Evolutionary conservation across 2,329 filamentous ascomycete species (phyloP), one percentile per base, ranked within the genome.

Genomic region (Aspergillus chevalieri): DNA sequence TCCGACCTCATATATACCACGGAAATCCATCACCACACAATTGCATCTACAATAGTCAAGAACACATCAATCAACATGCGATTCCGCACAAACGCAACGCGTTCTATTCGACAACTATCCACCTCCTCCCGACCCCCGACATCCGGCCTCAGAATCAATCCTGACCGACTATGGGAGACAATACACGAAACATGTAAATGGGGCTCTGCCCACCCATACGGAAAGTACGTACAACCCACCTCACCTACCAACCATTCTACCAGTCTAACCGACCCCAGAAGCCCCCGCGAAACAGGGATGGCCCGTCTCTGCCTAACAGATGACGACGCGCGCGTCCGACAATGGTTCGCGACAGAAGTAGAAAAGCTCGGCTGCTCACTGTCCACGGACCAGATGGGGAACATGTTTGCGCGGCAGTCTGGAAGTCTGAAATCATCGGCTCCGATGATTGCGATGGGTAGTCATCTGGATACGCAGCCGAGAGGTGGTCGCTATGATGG

Each of bases 291-390:
- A 1, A 67, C 63, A 1, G 86, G 86, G 49, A 89, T 90, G 86
- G 78, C 79, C 5, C 81, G 87, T 1, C 76, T 89, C 1, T 74
- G 85, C 1, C 75, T 89, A n/a, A 81, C 79, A 2, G 82, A 88
- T 56, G 71, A 78, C 0, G 87, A 89, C 64, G 84, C 82, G 55
- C 64, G 76, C 56, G 85, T 76, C 6, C 79, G 86, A 44, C 79
- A 83, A 62, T 90, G 86, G 86, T 87, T 90, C 52, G 76, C 81
- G 1, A 62, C 78, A 2, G 81, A 80, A 0, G 80, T 80, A 0
- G 63, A 78, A 55, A 72, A 71, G 0, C 67, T 88, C 0, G 85
- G 83, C 2, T 90, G 86, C 60, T 71, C 73, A 3, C 74, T 85
- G 1, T 80, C 76, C 0, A 65, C 87, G 1, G 87, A 91, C 61